Evolutionary conservation across 1,284 basidiomycete species (phyloP).

Genomic region (Cutaneotrichosporon cutaneum): DNA sequence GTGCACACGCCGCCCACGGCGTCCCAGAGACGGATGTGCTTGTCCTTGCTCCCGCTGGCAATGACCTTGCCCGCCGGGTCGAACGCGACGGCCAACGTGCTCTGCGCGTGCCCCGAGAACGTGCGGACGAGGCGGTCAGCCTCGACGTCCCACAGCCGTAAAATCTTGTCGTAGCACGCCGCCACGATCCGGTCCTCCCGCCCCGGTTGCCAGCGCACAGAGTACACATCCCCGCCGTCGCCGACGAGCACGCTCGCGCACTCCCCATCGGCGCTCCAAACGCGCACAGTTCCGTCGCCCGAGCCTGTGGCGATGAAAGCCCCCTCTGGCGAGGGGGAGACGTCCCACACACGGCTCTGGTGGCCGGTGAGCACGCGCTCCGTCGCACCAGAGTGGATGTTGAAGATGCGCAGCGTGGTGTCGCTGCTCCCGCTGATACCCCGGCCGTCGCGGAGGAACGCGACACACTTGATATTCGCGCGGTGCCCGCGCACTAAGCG

Average conservation of each 20-base stretch:
- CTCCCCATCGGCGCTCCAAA: slow-evolving; percentile 48
- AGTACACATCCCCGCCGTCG: slow-evolving; percentile 55
- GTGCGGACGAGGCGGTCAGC: slow-evolving; percentile 53
- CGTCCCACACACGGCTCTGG: slow-evolving; percentile 55
- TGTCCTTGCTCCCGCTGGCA: slow-evolving; percentile 56
- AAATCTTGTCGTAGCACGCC: slow-evolving; percentile 56
- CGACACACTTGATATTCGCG: slow-evolving; percentile 55
- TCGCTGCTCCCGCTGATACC: slow-evolving; percentile 55
- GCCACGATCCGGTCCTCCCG: slow-evolving; percentile 49
- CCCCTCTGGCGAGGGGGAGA: slow-evolving; percentile 30
- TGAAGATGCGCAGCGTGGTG: slow-evolving; percentile 46
- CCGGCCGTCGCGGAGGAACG: slow-evolving; percentile 52
- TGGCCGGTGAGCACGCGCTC: slow-evolving; percentile 48
- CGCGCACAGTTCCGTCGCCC: slow-evolving; percentile 55
- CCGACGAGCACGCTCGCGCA: slow-evolving; percentile 37
- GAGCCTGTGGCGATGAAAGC: slow-evolving; percentile 49
- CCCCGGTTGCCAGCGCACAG: slow-evolving; percentile 53
- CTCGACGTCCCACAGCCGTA: slow-evolving; percentile 55
- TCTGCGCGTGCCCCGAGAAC: slow-evolving; percentile 56
- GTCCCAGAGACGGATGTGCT: slow-evolving; percentile 56
- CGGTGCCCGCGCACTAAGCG: slow-evolving; percentile 48
- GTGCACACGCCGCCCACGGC: slow-evolving; percentile 55
- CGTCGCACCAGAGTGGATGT: slow-evolving; percentile 29
- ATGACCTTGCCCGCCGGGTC: slow-evolving; percentile 55
- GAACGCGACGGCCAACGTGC: slow-evolving; percentile 53